These are phyloP conservation scores for Collybia sp. DNA, from an alignment of 768 basidiomycete genomes.

Conservation along the genomic window DNA sequence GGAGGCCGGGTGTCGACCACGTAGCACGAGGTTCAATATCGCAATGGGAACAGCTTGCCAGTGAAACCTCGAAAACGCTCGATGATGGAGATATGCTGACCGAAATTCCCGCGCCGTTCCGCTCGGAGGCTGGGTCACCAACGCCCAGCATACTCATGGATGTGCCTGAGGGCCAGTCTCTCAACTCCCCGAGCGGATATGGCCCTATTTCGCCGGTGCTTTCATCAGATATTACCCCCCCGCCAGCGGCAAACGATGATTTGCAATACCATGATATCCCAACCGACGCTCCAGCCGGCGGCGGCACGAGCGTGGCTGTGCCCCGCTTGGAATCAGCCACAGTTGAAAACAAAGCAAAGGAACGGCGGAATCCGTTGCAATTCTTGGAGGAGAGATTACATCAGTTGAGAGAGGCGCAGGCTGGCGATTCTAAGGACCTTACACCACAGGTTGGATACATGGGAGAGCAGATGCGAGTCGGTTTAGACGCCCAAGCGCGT, in stretches of 20 bases:
- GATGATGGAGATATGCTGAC: conserved; percentile 68
- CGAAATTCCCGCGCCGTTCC: conserved; percentile 71
- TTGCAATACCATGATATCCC: conserved; percentile 24
- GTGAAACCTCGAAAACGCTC: conserved; percentile 52
- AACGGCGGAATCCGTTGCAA: conserved; percentile 58
- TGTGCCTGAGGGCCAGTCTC: conserved; percentile 66
- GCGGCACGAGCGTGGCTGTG: conserved; percentile 57
- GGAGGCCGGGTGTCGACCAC: conserved; percentile 27
- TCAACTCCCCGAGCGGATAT: conserved; percentile 72
- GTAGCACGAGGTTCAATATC: conserved; percentile 61
- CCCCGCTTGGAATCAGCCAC: conserved; percentile 70
- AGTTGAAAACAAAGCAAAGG: conserved; percentile 61
- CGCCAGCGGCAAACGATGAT: conserved; percentile 55
- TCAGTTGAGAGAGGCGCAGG: conserved; percentile 51
- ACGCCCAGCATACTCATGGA: conserved; percentile 46
- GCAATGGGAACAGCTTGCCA: conserved; percentile 74
- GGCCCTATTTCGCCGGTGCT: conserved; percentile 81
- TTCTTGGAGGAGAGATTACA: conserved; percentile 69
- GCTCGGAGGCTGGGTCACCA: conserved; percentile 57
- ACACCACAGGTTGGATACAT: conserved; percentile 56
- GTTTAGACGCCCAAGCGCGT: conserved; percentile 44
- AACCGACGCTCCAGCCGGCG: no score
- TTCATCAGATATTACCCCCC: conserved; percentile 77
- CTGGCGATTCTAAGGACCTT: conserved; percentile 59
- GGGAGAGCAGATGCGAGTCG: conserved; percentile 52